Conservation (phyloP, 257 asterid genomes). For the Salvia miltiorrhiza region DNA sequence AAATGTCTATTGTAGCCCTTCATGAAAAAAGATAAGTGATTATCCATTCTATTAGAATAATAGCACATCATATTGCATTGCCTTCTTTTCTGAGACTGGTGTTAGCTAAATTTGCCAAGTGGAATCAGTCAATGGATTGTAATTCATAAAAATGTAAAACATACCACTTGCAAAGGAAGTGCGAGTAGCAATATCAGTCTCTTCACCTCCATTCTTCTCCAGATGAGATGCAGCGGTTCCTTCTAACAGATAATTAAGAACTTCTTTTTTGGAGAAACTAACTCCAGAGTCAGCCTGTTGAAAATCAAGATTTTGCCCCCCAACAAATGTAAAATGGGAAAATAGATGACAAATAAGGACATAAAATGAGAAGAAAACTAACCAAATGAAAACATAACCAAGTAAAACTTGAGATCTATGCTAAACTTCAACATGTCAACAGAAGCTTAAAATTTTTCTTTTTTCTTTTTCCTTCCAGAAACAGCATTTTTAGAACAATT, state of each 20-base stretch:
- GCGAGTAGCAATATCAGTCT: constrained; percentile 31
- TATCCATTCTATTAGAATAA: too few relatives aligned
- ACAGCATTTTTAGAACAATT: background rate
- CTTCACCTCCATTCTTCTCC: constrained; percentile 48
- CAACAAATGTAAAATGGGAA: constrained; percentile 2
- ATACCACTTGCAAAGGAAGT: constrained; percentile 43
- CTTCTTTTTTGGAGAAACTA: constrained; percentile 59
- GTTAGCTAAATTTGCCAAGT: background rate
- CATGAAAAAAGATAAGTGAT: too few relatives aligned
- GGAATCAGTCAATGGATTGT: background rate
- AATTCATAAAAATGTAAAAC: background rate
- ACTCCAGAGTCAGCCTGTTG: constrained; percentile 68
- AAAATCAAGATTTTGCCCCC: constrained; percentile 23
- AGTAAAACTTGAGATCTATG: background rate
- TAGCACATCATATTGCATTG: too few relatives aligned
- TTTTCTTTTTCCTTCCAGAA: background rate
- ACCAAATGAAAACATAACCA: background rate
- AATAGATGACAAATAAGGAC: background rate
- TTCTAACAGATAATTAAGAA: constrained; percentile 46
- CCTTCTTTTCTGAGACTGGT: too few relatives aligned
- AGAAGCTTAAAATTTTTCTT: background rate
- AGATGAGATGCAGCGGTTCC: constrained; percentile 73
- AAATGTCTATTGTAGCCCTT: too few relatives aligned
- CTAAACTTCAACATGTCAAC: background rate
- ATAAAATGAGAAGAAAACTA: background rate